phyloP scores from a whole-genome alignment of 2,329 filamentous ascomycete genomes.

The Didymella pinodella region DNA sequence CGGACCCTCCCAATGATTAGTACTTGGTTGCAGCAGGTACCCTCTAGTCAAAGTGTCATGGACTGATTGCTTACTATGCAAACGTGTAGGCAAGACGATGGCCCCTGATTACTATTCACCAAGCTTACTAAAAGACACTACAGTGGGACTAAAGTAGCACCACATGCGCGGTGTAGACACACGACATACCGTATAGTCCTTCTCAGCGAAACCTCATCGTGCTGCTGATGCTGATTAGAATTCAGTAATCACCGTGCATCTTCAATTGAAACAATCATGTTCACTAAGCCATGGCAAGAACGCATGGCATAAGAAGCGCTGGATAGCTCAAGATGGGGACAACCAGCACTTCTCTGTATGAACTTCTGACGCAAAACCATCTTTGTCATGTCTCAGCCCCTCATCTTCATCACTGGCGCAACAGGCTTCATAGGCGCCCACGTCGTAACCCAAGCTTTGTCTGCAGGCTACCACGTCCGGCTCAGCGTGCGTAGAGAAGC shows the following conservation, averaged over 20 bases:
- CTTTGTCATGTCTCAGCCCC: slow-evolving; percentile 21
- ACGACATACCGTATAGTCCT: background rate
- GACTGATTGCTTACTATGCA: slow-evolving; percentile 7
- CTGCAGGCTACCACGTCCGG: slow-evolving; percentile 37
- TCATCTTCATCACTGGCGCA: slow-evolving; percentile 40
- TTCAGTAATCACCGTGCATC: background rate
- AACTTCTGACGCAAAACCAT: background rate
- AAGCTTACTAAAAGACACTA: background rate
- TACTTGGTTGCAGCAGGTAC: background rate
- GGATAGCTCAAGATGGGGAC: background rate
- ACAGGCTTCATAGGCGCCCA: slow-evolving; percentile 42
- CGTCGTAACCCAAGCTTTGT: slow-evolving; percentile 31
- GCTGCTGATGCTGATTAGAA: background rate
- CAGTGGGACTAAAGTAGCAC: background rate
- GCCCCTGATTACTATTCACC: slow-evolving; percentile 13
- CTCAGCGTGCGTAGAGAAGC: slow-evolving; percentile 34
- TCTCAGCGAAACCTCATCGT: background rate
- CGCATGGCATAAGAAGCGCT: background rate
- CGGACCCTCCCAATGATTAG: background rate
- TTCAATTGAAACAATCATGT: background rate
- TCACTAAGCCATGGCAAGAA: background rate
- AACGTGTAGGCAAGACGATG: background rate
- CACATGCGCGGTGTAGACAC: background rate
- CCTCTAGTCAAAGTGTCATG: background rate
- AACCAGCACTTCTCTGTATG: background rate